These are phyloP conservation scores for Hymenoscyphus fructigenus DNA, from an alignment of 2,329 filamentous ascomycete species.

Conservation along the genomic window DNA sequence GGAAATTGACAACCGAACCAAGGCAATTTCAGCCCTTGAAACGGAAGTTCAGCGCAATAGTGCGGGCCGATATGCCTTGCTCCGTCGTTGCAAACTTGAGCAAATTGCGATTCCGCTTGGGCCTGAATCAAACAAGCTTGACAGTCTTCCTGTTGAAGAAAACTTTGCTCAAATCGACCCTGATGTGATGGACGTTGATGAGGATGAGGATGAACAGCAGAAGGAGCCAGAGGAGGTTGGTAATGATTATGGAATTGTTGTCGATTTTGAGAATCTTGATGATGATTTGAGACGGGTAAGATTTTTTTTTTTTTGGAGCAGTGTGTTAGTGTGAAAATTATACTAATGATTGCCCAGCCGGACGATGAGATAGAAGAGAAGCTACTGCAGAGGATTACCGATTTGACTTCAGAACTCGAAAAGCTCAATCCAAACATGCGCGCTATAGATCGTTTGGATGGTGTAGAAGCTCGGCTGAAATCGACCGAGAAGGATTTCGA, in stretches of 20 bases:
- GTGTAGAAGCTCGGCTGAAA: slow-evolving; percentile 78
- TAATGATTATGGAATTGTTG: slow-evolving; percentile 87
- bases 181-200: slow-evolving; percentile 92
- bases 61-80: slow-evolving; percentile 76
- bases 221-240: slow-evolving; percentile 71
- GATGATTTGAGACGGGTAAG: slow-evolving; percentile 77
- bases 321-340: slow-evolving; percentile 27
- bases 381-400: slow-evolving; percentile 74
- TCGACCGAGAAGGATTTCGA: slow-evolving; percentile 88
- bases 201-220: slow-evolving; percentile 65
- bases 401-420: slow-evolving; percentile 76
- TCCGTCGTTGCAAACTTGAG: slow-evolving; percentile 89
- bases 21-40: slow-evolving; percentile 76
- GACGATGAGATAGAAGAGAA: slow-evolving; percentile 70
- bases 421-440: slow-evolving; percentile 97
- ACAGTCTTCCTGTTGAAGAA: slow-evolving; percentile 86
- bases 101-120: slow-evolving; percentile 83
- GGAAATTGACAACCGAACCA: slow-evolving; percentile 73
- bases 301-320: slow-evolving; percentile 32
- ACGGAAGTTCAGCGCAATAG: slow-evolving; percentile 83
- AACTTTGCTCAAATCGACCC: slow-evolving; percentile 72
- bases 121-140: slow-evolving; percentile 67
- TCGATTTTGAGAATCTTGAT: slow-evolving; percentile 80
- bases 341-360: slow-evolving; percentile 48
- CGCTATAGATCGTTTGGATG: slow-evolving; percentile 86